Percentiles rank a stretch among this genome's conserved stretches.
phyloP scores from a whole-genome alignment of 495 filamentous ascomycete genomes.

The Cryomyces minteri region DNA sequence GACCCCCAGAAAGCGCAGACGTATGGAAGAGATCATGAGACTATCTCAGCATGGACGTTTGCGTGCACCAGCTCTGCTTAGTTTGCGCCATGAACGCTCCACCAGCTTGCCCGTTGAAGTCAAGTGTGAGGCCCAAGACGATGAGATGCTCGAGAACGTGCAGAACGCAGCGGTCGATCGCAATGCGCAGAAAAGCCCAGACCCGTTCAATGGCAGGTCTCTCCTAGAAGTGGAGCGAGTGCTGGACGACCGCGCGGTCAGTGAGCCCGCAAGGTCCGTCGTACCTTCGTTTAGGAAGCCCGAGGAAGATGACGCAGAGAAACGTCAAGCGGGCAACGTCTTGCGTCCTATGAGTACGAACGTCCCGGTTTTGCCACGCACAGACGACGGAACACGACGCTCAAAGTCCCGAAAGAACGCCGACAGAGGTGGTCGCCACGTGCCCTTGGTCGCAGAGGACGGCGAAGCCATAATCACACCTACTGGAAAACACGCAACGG shows the following conservation, averaged over 20 bases:
- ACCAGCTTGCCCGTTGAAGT: slow-evolving; percentile 4
- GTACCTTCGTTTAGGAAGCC: too few relatives aligned
- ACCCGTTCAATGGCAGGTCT: too few relatives aligned
- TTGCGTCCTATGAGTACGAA: slow-evolving; percentile 7
- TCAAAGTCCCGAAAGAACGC: not conserved
- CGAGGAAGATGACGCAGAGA: not conserved
- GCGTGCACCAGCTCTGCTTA: not conserved
- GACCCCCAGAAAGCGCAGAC: slow-evolving; percentile 9
- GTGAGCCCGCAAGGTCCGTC: too few relatives aligned
- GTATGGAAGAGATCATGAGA: not conserved
- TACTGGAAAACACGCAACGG: not conserved
- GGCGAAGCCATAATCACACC: not conserved
- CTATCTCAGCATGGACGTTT: slow-evolving; percentile 1
- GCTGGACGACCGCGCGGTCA: too few relatives aligned
- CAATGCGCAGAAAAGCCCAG: too few relatives aligned
- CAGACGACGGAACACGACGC: not conserved
- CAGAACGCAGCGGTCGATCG: too few relatives aligned
- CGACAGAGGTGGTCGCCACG: not conserved
- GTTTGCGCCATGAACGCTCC: slow-evolving; percentile 7
- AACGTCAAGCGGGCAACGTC: not conserved
- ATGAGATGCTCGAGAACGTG: too few relatives aligned
- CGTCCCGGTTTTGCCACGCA: not conserved
- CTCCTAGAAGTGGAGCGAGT: too few relatives aligned
- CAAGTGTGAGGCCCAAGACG: too few relatives aligned
- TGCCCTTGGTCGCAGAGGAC: slow-evolving; percentile 4